These are phyloP conservation scores for Penicillium expansum DNA, from an alignment of 2,329 filamentous ascomycete genomes.

Conservation along the genomic window DNA sequence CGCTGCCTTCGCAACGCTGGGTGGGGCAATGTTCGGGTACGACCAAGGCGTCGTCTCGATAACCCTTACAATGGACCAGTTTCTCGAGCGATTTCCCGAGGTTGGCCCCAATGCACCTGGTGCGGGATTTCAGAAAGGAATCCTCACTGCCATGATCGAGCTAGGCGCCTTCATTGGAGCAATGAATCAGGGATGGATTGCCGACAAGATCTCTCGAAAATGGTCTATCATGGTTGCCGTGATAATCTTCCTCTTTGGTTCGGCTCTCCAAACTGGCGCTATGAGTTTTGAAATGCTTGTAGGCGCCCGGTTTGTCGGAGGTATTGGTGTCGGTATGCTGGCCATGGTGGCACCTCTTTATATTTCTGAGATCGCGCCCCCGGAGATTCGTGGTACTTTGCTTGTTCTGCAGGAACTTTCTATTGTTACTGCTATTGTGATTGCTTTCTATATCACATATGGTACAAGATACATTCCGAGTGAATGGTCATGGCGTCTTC, in stretches of 20 bases:
- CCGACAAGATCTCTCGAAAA: constrained; percentile 52
- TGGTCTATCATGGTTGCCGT: constrained; percentile 53
- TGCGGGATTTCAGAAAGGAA: constrained; percentile 39
- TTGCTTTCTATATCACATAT: constrained; percentile 57
- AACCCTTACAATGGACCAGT: constrained; percentile 53
- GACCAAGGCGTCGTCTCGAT: constrained; percentile 44
- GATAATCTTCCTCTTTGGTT: constrained; percentile 51
- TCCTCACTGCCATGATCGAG: constrained; percentile 55
- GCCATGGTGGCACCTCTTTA: constrained; percentile 40
- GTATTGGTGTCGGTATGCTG: constrained; percentile 38
- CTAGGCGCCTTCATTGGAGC: constrained; percentile 49
- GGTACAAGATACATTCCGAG: constrained; percentile 46
- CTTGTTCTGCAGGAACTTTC: constrained; percentile 45
- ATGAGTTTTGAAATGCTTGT: constrained; percentile 51
- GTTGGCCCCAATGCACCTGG: constrained; percentile 40
- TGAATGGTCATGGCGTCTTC: constrained; percentile 35
- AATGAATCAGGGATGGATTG: constrained; percentile 48
- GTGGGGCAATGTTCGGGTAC: constrained; percentile 51
- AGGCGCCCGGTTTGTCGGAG: constrained; percentile 43
- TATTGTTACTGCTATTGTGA: constrained; percentile 49
- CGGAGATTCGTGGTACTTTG: constrained; percentile 32
- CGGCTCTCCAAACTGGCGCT: constrained; percentile 50
- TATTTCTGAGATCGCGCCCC: constrained; percentile 34
- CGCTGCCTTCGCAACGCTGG: constrained; percentile 49
- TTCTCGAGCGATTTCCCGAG: constrained; percentile 44